Evolutionary conservation across 257 asterid genomes (phyloP).

Genomic region (Petunia axillaris): DNA sequence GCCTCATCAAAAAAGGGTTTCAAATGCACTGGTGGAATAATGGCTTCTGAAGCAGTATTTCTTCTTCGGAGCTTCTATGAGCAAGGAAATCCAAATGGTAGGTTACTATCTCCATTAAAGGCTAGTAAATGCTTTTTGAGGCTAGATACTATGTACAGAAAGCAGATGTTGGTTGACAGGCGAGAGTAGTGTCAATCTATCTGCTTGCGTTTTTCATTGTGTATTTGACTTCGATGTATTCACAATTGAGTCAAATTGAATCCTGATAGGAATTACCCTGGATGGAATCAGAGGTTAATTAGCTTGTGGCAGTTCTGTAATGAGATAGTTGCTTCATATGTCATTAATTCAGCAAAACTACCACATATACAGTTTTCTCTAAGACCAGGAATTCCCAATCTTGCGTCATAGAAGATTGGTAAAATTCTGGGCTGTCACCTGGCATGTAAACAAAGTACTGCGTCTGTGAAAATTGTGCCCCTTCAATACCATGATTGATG

Average conservation of each 20-base stretch:
- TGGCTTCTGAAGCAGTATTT: constrained; percentile 79
- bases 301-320: background rate
- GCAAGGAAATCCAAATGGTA: constrained; percentile 86
- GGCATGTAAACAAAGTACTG: background rate
- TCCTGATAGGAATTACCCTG: background rate
- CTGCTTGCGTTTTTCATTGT: background rate
- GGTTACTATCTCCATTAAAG: constrained; percentile 43
- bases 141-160: background rate
- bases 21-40: constrained; percentile 81
- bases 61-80: constrained; percentile 83
- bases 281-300: background rate
- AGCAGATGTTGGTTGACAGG: background rate
- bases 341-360: background rate
- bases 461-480: background rate
- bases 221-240: background rate
- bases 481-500: background rate
- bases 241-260: background rate
- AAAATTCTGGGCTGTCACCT: background rate
- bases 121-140: constrained; percentile 17
- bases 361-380: background rate
- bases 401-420: background rate
- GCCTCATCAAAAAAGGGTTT: constrained; percentile 53
- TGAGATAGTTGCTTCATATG: background rate
- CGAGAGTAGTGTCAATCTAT: background rate
- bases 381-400: background rate